phyloP scores from a whole-genome alignment of 164 flowering plant genomes.

The Vitis rotundifolia region DNA sequence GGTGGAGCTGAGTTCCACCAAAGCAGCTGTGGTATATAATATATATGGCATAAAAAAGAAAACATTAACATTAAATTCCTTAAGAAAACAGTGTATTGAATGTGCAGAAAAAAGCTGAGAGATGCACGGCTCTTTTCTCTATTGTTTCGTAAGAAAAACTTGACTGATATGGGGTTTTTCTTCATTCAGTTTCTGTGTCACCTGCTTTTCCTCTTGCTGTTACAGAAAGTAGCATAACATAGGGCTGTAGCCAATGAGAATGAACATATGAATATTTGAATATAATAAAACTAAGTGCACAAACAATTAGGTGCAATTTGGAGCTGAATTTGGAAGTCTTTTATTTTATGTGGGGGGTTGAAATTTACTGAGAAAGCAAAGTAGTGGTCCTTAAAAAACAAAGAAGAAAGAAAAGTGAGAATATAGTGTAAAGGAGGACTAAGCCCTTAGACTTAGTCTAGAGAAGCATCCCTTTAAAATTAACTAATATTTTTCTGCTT shows the following conservation, averaged over 20 bases:
- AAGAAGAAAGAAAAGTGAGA: slow-evolving; percentile 13
- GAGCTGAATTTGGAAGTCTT: not conserved
- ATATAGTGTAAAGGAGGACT: slow-evolving; percentile 20
- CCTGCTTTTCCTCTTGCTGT: too few species aligned
- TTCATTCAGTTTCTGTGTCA: too few species aligned
- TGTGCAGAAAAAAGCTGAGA: not conserved
- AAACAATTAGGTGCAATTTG: not conserved
- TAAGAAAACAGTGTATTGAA: not conserved
- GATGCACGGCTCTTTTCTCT: not conserved
- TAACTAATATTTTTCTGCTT: slow-evolving; percentile 1
- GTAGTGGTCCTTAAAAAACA: slow-evolving; percentile 22
- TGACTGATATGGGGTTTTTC: not conserved
- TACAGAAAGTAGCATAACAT: too few species aligned
- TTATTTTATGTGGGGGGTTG: not conserved
- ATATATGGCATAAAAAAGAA: not conserved
- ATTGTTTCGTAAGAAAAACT: not conserved
- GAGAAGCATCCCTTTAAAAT: slow-evolving; percentile 24
- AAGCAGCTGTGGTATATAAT: not conserved
- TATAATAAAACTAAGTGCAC: too few species aligned
- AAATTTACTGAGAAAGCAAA: slow-evolving; percentile 1
- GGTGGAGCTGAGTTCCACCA: slow-evolving; percentile 8
- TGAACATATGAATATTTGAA: too few species aligned
- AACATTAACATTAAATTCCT: not conserved
- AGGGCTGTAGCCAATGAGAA: too few species aligned
- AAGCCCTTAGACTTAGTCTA: slow-evolving; percentile 14